These are phyloP conservation scores for Leishmania gerbilli DNA, from an alignment of 208 protist species.

Conservation along the genomic window DNA sequence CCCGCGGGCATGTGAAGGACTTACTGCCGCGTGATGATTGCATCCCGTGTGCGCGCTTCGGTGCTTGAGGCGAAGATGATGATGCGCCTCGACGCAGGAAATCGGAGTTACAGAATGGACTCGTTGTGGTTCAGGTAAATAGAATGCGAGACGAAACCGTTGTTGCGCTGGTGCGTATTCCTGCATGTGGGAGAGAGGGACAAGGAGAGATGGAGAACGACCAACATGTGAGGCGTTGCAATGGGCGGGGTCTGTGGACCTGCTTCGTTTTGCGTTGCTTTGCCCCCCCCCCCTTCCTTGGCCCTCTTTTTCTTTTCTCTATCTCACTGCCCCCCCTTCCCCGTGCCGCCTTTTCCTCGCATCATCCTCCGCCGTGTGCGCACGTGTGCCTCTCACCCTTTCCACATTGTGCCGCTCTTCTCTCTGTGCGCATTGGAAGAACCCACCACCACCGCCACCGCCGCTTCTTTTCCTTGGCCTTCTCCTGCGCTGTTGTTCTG, in stretches of 20 bases:
- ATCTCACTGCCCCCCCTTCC: not conserved
- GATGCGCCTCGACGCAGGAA: not conserved
- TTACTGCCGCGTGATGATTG: not conserved
- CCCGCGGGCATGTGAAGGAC: not conserved
- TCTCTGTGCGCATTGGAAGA: not conserved
- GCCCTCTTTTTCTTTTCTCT: not conserved
- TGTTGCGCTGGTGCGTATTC: not conserved
- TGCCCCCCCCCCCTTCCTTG: not conserved
- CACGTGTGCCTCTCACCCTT: not conserved
- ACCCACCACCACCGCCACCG: no score
- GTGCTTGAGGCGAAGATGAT: not conserved
- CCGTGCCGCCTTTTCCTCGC: not conserved
- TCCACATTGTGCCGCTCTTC: not conserved
- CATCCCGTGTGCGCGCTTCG: not conserved
- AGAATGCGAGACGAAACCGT: not conserved
- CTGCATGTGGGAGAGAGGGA: not conserved
- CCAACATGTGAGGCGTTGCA: not conserved
- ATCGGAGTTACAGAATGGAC: not conserved
- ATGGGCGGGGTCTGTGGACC: not conserved
- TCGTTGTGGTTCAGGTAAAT: not conserved
- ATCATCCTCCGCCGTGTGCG: not conserved
- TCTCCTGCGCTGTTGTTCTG: not conserved
- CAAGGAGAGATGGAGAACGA: not conserved
- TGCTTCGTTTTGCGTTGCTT: not conserved
- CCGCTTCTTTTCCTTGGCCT: not conserved